Percentiles rank a stretch among this genome's conserved stretches.
These are phyloP conservation scores for Crataegus laevigata DNA, from an alignment of 306 rosid species.

Conservation along the genomic window DNA sequence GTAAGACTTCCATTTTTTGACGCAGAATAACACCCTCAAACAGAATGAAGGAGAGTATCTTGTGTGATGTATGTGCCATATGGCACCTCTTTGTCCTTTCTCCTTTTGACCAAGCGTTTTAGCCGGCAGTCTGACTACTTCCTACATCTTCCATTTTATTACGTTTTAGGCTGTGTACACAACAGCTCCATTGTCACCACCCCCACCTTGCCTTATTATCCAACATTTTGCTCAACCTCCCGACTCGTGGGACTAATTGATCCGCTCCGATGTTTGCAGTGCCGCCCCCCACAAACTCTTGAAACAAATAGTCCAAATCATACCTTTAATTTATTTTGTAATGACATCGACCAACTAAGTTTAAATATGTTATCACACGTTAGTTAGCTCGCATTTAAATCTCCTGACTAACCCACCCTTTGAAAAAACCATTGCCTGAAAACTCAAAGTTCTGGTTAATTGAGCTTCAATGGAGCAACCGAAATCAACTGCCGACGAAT, in stretches of 20 bases:
- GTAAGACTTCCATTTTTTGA: no score
- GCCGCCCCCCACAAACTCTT: background rate
- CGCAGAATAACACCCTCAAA: no score
- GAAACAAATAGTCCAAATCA: background rate
- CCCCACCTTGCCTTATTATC: background rate
- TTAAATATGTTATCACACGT: background rate
- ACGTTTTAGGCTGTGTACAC: background rate
- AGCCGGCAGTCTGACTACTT: constrained; percentile 5
- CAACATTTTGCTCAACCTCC: background rate
- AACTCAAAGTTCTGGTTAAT: no score
- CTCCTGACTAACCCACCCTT: background rate
- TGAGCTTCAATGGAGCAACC: constrained; percentile 10
- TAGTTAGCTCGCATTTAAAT: background rate
- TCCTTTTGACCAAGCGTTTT: background rate
- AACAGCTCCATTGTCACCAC: background rate
- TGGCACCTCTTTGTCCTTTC: background rate
- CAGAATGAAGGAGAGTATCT: background rate
- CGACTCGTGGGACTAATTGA: background rate
- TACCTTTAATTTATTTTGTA: background rate
- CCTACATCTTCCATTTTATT: background rate
- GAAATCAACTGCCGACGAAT: background rate
- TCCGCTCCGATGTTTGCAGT: background rate
- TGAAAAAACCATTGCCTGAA: no score
- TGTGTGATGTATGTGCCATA: background rate
- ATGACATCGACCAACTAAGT: background rate